Conservation (phyloP, 2,329 filamentous ascomycete species). For the Alternaria sp. region DNA sequence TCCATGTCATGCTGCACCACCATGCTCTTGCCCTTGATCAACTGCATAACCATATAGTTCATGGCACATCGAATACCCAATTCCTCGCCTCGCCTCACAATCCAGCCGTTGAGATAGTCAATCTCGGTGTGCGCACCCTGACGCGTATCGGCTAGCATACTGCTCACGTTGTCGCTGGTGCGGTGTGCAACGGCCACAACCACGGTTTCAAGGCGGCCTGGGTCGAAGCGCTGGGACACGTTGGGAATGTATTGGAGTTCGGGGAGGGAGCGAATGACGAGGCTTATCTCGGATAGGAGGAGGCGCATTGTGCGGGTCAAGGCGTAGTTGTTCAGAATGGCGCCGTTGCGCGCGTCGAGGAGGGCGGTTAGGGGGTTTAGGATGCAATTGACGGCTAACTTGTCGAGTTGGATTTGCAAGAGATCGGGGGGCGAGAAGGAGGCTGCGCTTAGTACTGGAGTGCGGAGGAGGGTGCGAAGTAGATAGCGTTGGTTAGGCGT, state of each 20-base stretch:
- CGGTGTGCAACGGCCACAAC: constrained; percentile 61
- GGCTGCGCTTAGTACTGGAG: constrained; percentile 67
- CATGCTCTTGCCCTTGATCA: constrained; percentile 74
- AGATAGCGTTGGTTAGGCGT: constrained; percentile 64
- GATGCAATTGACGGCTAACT: constrained; percentile 75
- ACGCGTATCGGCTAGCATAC: constrained; percentile 72
- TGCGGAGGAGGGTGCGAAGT: constrained; percentile 67
- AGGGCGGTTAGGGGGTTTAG: constrained; percentile 83
- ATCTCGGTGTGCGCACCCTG: constrained; percentile 72
- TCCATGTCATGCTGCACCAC: constrained; percentile 52
- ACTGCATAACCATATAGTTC: constrained; percentile 74
- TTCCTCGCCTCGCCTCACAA: constrained; percentile 74
- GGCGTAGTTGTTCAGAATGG: constrained; percentile 70
- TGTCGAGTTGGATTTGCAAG: constrained; percentile 77
- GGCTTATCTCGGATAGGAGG: constrained; percentile 75
- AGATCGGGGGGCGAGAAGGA: constrained; percentile 67
- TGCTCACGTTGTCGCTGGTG: constrained; percentile 65
- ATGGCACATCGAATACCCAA: constrained; percentile 74
- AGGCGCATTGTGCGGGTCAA: constrained; percentile 71
- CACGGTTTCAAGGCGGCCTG: constrained; percentile 67
- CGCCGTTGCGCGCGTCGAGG: constrained; percentile 76
- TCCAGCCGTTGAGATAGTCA: constrained; percentile 87
- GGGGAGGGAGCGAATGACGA: constrained; percentile 75
- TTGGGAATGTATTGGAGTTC: constrained; percentile 71
- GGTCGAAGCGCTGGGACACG: constrained; percentile 64